A percentile compares a stretch with the other conserved stretches of the same genome.
Evolutionary conservation across 2,329 filamentous ascomycete genomes (phyloP).

Genomic region (Xylaria sp.): DNA sequence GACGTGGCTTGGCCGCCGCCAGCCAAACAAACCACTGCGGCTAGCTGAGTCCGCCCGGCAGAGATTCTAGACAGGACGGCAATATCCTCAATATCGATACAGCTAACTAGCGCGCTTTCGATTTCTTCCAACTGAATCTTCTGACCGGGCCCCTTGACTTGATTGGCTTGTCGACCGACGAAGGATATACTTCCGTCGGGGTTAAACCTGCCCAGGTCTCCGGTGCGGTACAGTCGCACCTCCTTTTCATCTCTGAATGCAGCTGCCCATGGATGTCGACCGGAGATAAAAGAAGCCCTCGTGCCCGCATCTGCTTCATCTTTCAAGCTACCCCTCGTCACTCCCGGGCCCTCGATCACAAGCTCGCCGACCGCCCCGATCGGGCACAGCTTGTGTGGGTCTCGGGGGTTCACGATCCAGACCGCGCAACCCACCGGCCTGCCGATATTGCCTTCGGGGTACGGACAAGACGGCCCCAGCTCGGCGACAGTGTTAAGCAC

Average conservation of each 20-base stretch:
- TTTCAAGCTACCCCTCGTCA: slow-evolving; percentile 15
- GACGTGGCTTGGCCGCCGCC: neutral
- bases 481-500: slow-evolving; percentile 3
- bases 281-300: slow-evolving; percentile 20
- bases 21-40: slow-evolving; percentile 5
- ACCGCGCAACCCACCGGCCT: neutral
- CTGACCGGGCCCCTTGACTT: slow-evolving; percentile 60
- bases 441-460: slow-evolving; percentile 17
- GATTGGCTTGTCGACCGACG: slow-evolving; percentile 50
- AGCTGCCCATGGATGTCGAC: slow-evolving; percentile 19
- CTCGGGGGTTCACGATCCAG: slow-evolving; percentile 16
- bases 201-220: slow-evolving; percentile 41
- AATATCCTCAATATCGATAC: neutral
- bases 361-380: slow-evolving; percentile 23
- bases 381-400: slow-evolving; percentile 8
- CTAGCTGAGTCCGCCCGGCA: slow-evolving; percentile 8
- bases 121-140: slow-evolving; percentile 49
- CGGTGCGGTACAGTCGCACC: slow-evolving; percentile 41
- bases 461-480: slow-evolving; percentile 4
- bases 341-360: slow-evolving; percentile 16
- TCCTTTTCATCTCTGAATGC: slow-evolving; percentile 4
- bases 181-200: slow-evolving; percentile 39
- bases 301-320: slow-evolving; percentile 17
- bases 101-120: slow-evolving; percentile 16
- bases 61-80: slow-evolving; percentile 2